A percentile compares a stretch with the other conserved stretches of the same genome.
Evolutionary conservation across 805 yeast species (phyloP).

Genomic region (Vanderwaltozyma tropicalis): DNA sequence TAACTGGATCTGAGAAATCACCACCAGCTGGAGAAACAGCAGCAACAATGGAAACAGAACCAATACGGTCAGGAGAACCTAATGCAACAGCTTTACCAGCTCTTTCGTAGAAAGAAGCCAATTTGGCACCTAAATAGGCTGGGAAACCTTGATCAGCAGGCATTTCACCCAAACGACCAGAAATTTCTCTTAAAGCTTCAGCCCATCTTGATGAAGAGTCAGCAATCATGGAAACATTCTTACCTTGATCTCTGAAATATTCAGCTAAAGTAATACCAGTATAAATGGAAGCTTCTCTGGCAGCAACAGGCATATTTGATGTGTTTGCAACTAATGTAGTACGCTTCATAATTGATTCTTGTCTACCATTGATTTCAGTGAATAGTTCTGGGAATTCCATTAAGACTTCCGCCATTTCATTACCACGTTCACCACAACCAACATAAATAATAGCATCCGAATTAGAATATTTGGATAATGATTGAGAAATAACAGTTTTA

Average conservation of each 20-base stretch:
- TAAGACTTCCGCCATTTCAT: slow-evolving; percentile 98
- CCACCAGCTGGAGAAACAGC: slow-evolving; percentile 99
- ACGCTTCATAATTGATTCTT: slow-evolving; percentile 99
- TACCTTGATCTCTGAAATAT: slow-evolving; percentile 99
- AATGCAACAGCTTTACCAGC: slow-evolving; percentile 94
- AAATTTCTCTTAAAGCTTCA: slow-evolving; percentile 98
- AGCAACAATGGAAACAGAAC: slow-evolving; percentile 98
- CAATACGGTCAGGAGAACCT: slow-evolving; percentile 93
- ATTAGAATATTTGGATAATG: slow-evolving; percentile 92
- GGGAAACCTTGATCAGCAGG: slow-evolving; percentile 99
- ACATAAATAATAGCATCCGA: slow-evolving; percentile 94
- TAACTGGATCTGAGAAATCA: slow-evolving; percentile 99
- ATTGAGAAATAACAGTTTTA: slow-evolving; percentile 95
- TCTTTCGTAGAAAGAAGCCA: slow-evolving; percentile 98
- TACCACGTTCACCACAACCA: slow-evolving; percentile 96
- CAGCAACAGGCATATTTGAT: slow-evolving; percentile 99
- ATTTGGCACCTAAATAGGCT: slow-evolving; percentile 96
- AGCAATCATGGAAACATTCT: slow-evolving; percentile 98
- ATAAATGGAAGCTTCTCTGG: slow-evolving; percentile 98
- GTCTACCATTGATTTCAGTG: slow-evolving; percentile 83
- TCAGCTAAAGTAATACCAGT: slow-evolving; percentile 98
- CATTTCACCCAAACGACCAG: slow-evolving; percentile 99
- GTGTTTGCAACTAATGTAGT: slow-evolving; percentile 97
- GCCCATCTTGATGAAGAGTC: slow-evolving; percentile 99
- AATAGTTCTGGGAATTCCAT: slow-evolving; percentile 98